These are phyloP conservation scores for Viridothelium virens DNA, from an alignment of 495 filamentous ascomycete genomes.

Conservation along the genomic window DNA sequence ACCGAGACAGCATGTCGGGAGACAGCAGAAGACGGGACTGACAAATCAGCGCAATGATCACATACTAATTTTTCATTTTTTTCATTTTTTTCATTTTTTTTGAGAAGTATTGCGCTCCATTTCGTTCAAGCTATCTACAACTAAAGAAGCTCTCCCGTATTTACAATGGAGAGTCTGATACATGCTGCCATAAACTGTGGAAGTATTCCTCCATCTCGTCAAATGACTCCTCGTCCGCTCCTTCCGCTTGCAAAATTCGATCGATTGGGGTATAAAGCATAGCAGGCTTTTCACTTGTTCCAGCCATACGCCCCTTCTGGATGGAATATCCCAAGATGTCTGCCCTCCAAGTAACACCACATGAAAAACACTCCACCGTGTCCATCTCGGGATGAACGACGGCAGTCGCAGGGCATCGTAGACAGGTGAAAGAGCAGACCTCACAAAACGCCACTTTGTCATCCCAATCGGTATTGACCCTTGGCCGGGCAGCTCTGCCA, in stretches of 20 bases:
- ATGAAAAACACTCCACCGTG: background rate
- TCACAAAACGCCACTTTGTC: conserved; percentile 18
- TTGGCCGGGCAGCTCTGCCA: conserved; percentile 22
- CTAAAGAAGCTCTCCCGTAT: background rate
- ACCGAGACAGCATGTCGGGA: no score
- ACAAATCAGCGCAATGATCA: no score
- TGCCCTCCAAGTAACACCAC: background rate
- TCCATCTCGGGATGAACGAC: background rate
- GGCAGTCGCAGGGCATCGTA: conserved; percentile 17
- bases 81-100: no score
- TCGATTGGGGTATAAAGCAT: background rate
- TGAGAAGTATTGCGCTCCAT: no score
- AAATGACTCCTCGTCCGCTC: background rate
- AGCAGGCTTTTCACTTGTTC: background rate
- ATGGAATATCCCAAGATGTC: conserved; percentile 1
- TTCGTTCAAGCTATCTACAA: no score
- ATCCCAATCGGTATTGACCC: background rate
- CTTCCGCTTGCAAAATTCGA: background rate
- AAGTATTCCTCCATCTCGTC: background rate
- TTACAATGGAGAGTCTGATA: background rate
- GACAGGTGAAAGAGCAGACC: conserved; percentile 26
- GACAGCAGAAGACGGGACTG: no score
- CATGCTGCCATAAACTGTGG: background rate
- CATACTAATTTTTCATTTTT: no score
- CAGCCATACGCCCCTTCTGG: background rate